Evolutionary conservation across 83 land plant species (phyloP), one percentile per base, ranked within the genome.

Genomic region (Diphasiastrum complanatum): DNA sequence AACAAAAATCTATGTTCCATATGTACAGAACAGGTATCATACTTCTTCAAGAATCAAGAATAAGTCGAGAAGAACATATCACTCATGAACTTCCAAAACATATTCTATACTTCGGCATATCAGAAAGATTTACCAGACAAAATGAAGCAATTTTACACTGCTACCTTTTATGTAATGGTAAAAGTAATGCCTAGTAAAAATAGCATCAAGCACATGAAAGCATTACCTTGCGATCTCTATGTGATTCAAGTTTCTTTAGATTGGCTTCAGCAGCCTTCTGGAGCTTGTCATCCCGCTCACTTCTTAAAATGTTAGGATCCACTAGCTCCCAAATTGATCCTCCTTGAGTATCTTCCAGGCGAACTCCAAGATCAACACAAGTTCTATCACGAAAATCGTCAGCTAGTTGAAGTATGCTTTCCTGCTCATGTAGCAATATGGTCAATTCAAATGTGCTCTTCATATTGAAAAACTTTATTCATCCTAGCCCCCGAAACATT

Each of bases 321-420:
- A 59, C 71, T 22, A 77, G 48, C 33, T 67, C 77, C 76, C 80
- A 77, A 5, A 38, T 31, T 8, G 67, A 72, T 45, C 66, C 71
- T 14, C 27, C 41, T 1, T 43, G 45, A 19, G 57, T 60, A 34
- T 72, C 77, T 67, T 66, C 77, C 10, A 72, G 32, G 22, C 77
- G 54, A 4, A 77, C 77, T 33, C 80, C 80, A 45, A 73, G 60
- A 63, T 77, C 80, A 12, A 67, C 71, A 66, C 72, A 60, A 36
- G 50, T 66, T 34, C 62, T 58, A 33, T 77, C 80, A 26, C 80
- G 72, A 26, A 73, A 61, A 5, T 37, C 51, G 51, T 77, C 80
- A 29, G 58, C 35, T 1, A 73, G 46, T 26, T 62, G 53, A 52
- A 77, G 41, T 26, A 77, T 18, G 38, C 29, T 67, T n/a, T 50